Conservation (phyloP, 306 rosid species). For the peach (Prunus persica) region DNA sequence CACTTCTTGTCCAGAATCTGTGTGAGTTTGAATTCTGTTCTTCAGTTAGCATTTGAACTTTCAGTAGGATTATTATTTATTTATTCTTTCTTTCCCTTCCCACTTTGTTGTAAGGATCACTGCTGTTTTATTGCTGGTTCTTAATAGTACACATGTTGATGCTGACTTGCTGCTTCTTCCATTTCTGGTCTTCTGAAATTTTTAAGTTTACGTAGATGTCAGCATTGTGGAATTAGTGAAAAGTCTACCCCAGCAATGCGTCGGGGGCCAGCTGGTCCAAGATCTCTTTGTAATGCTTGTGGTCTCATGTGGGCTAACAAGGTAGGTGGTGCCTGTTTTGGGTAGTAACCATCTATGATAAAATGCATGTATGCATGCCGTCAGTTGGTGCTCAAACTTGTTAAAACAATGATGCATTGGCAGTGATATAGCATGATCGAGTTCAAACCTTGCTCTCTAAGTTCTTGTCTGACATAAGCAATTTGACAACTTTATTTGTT, state of each 20-base stretch:
- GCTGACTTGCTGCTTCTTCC: constrained; percentile 9
- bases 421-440: background rate
- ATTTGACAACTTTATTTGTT: constrained; percentile 14
- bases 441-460: background rate
- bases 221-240: constrained; percentile 74
- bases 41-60: background rate
- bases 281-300: constrained; percentile 90
- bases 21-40: constrained; percentile 45
- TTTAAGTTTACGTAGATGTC: constrained; percentile 47
- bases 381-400: constrained; percentile 1
- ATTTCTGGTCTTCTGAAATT: background rate
- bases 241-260: constrained; percentile 90
- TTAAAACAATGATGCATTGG: background rate
- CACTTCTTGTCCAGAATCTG: constrained; percentile 48
- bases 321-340: constrained; percentile 32
- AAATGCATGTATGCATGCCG: background rate
- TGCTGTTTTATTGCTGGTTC: background rate
- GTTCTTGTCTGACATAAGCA: background rate
- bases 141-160: background rate
- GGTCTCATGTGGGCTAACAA: constrained; percentile 94
- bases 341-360: background rate
- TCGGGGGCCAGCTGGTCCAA: constrained; percentile 87
- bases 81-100: background rate
- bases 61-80: background rate
- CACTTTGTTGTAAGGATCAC: background rate